A percentile compares a stretch with the other conserved stretches of the same genome.
Evolutionary conservation across 2,329 filamentous ascomycete species (phyloP).

Genomic region (Paramyrothecium sp.): DNA sequence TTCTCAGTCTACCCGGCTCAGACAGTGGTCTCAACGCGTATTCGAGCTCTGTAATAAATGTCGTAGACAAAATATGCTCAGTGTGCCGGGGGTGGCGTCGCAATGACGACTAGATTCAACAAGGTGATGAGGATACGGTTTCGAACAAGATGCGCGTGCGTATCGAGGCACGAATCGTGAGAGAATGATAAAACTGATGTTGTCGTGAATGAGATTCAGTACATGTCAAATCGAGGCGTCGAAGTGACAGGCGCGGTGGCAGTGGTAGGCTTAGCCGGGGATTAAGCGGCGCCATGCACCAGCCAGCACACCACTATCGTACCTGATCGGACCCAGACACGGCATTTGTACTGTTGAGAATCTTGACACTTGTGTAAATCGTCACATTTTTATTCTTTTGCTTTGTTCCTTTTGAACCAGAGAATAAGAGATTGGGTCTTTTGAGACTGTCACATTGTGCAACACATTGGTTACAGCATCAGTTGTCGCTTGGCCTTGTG

Average conservation of each 20-base stretch:
- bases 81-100: no score
- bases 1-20: background rate
- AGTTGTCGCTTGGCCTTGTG: no score
- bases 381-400: no score
- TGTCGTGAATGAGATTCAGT: slow-evolving; percentile 8
- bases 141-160: background rate
- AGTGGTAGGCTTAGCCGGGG: slow-evolving; percentile 14
- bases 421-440: no score
- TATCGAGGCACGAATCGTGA: background rate
- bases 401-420: no score
- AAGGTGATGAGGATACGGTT: background rate
- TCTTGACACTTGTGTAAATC: no score
- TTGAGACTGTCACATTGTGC: no score
- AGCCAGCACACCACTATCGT: background rate
- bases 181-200: slow-evolving; percentile 1
- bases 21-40: background rate
- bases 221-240: slow-evolving; percentile 13
- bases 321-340: background rate
- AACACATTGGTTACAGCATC: no score
- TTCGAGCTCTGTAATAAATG: background rate
- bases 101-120: no score
- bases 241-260: slow-evolving; percentile 4
- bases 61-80: no score
- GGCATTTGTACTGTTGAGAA: no score
- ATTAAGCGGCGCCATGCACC: slow-evolving; percentile 15